phyloP scores from a whole-genome alignment of 768 basidiomycete genomes.

The Tylopilus subfusipes region DNA sequence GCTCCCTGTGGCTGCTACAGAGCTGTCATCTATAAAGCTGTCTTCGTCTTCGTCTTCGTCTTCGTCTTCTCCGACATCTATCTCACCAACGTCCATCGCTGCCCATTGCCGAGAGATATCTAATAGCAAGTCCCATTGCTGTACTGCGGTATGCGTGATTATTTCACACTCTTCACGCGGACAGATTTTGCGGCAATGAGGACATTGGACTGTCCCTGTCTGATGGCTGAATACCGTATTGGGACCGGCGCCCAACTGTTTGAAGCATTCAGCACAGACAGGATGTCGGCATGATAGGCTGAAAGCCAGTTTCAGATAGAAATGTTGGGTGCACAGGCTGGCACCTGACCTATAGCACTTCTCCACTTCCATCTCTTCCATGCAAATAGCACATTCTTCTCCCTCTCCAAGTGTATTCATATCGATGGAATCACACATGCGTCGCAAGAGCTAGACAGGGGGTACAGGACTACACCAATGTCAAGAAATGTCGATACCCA shows the following conservation, averaged over 20 bases:
- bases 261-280: slow-evolving; percentile 17
- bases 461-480: neutral
- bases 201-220: slow-evolving; percentile 10
- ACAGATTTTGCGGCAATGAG: slow-evolving; percentile 18
- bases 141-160: slow-evolving; percentile 11
- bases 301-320: neutral
- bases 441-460: slow-evolving; percentile 13
- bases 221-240: neutral
- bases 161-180: slow-evolving; percentile 14
- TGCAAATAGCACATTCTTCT: slow-evolving; percentile 22
- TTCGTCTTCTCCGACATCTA: slow-evolving; percentile 7
- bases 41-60: slow-evolving; percentile 5
- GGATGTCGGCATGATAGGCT: slow-evolving; percentile 17
- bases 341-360: slow-evolving; percentile 22
- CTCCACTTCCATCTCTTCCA: slow-evolving; percentile 12
- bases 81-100: slow-evolving; percentile 7
- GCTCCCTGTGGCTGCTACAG: slow-evolving; percentile 5
- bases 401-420: slow-evolving; percentile 21
- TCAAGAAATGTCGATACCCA: neutral
- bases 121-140: slow-evolving; percentile 20
- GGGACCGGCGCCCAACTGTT: neutral
- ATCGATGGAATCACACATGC: slow-evolving; percentile 14
- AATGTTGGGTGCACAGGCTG: neutral
- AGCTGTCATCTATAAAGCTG: slow-evolving; percentile 1
- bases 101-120: slow-evolving; percentile 19